Evolutionary conservation across 2,329 filamentous ascomycete genomes (phyloP).

Genomic region (Xylariaceae sp.): DNA sequence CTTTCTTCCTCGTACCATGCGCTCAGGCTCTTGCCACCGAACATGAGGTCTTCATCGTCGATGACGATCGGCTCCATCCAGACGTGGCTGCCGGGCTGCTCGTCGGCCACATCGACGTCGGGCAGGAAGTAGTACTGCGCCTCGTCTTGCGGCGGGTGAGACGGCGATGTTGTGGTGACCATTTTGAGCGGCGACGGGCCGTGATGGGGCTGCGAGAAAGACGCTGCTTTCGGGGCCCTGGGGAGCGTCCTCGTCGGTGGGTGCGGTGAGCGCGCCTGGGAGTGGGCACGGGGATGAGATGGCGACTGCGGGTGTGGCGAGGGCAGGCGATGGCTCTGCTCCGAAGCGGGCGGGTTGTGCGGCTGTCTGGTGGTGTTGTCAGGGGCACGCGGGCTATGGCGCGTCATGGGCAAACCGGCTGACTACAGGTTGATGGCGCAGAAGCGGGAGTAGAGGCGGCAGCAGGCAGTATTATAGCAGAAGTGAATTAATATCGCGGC

Average conservation of each 20-base stretch:
- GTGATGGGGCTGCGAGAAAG: constrained; percentile 23
- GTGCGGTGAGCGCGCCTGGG: constrained; percentile 24
- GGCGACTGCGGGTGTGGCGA: constrained; percentile 21
- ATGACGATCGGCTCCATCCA: constrained; percentile 56
- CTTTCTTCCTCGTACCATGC: constrained; percentile 59
- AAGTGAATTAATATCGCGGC: background rate
- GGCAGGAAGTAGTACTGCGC: constrained; percentile 32
- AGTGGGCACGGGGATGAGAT: constrained; percentile 17
- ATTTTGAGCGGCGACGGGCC: constrained; percentile 35
- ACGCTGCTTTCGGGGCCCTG: constrained; percentile 12
- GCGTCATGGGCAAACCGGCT: constrained; percentile 32
- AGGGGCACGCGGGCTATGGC: constrained; percentile 28
- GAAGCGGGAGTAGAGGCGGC: background rate
- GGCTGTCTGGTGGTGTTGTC: constrained; percentile 29
- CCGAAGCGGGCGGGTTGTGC: constrained; percentile 23
- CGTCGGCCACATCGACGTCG: constrained; percentile 22
- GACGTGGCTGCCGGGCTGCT: constrained; percentile 27
- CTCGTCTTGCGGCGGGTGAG: constrained; percentile 28
- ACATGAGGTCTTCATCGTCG: constrained; percentile 58
- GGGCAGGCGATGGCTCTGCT: background rate
- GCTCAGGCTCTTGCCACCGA: constrained; percentile 56
- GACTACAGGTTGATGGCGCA: background rate
- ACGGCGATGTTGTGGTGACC: constrained; percentile 30
- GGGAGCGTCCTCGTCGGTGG: constrained; percentile 10
- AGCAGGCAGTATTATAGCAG: background rate